A percentile compares a stretch with the other conserved stretches of the same genome.
These are phyloP conservation scores for Globisporangium rhizosaccharum DNA, from an alignment of 352 stramenopile species.

Conservation along the genomic window DNA sequence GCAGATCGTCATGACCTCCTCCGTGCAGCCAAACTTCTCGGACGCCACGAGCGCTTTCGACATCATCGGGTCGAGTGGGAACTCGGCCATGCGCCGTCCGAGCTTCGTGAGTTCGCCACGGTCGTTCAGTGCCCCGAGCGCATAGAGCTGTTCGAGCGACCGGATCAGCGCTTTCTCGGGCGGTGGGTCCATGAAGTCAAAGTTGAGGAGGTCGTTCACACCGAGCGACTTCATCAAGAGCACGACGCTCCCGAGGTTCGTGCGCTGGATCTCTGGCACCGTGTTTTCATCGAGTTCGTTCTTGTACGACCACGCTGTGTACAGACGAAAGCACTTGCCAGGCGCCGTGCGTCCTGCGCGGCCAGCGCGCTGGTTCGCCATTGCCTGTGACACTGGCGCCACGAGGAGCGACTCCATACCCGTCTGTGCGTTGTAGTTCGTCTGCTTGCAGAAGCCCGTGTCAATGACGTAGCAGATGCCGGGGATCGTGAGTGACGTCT, in stretches of 20 bases:
- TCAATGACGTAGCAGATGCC: slow-evolving; percentile 99
- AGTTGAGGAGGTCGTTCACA: slow-evolving; percentile 99
- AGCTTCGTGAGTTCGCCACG: slow-evolving; percentile 97
- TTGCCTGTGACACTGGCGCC: slow-evolving; percentile 95
- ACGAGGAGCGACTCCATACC: slow-evolving; percentile 99
- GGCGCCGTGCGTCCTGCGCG: slow-evolving; percentile 94
- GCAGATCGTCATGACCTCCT: slow-evolving; percentile 96
- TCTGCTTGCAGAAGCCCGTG: slow-evolving; percentile 99
- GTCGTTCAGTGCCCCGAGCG: slow-evolving; percentile 98
- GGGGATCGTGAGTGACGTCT: slow-evolving; percentile 99
- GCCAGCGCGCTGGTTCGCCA: slow-evolving; percentile 95
- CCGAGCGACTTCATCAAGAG: slow-evolving; percentile 99
- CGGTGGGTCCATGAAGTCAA: slow-evolving; percentile 99
- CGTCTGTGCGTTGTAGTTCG: slow-evolving; percentile 97
- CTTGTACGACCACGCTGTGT: slow-evolving; percentile 98
- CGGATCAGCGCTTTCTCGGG: slow-evolving; percentile 98
- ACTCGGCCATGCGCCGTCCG: slow-evolving; percentile 94
- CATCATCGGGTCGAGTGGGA: slow-evolving; percentile 94
- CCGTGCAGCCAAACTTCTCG: slow-evolving; percentile 88
- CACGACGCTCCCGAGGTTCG: slow-evolving; percentile 97
- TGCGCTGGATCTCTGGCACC: slow-evolving; percentile 96
- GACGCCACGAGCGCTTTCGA: slow-evolving; percentile 90
- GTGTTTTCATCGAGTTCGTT: slow-evolving; percentile 99
- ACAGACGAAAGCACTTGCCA: slow-evolving; percentile 99
- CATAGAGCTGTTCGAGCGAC: slow-evolving; percentile 98